phyloP scores from a whole-genome alignment of 352 stramenopile species.

The Pythium rhizo-oryzae region DNA sequence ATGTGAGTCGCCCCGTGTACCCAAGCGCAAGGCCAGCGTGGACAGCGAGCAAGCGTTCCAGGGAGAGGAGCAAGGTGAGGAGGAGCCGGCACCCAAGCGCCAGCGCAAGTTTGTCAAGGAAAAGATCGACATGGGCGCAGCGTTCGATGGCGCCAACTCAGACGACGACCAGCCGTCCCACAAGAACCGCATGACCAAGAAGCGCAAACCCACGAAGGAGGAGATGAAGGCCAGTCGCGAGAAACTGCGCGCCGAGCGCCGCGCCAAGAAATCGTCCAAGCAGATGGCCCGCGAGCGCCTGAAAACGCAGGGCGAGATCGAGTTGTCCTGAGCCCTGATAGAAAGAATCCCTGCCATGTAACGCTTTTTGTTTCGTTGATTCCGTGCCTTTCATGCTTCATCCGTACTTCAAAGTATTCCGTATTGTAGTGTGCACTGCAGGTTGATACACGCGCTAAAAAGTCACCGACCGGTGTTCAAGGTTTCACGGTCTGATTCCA shows the following conservation, averaged over 20 bases:
- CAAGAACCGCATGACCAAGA: slow-evolving; percentile 12
- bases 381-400: neutral
- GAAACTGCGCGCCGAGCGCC: slow-evolving; percentile 55
- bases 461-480: slow-evolving; percentile 5
- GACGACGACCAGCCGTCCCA: slow-evolving; percentile 34
- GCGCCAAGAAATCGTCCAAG: slow-evolving; percentile 58
- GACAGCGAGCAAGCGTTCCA: neutral
- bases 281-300: slow-evolving; percentile 60
- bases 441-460: neutral
- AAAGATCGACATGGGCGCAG: slow-evolving; percentile 74
- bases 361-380: neutral
- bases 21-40: slow-evolving; percentile 9
- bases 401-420: no score
- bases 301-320: slow-evolving; percentile 43
- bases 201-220: slow-evolving; percentile 55
- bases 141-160: slow-evolving; percentile 56
- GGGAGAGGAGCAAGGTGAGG: slow-evolving; percentile 11
- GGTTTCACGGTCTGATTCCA: slow-evolving; percentile 13
- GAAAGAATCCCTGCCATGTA: neutral
- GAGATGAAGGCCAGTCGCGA: slow-evolving; percentile 58
- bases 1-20: neutral
- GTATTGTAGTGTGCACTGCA: neutral
- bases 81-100: slow-evolving; percentile 10
- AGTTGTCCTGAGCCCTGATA: slow-evolving; percentile 30
- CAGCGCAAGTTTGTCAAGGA: slow-evolving; percentile 32